Evolutionary conservation across 148 eudicot species (phyloP), one percentile per base, ranked within the genome.

Genomic region (Camellia japonica): DNA sequence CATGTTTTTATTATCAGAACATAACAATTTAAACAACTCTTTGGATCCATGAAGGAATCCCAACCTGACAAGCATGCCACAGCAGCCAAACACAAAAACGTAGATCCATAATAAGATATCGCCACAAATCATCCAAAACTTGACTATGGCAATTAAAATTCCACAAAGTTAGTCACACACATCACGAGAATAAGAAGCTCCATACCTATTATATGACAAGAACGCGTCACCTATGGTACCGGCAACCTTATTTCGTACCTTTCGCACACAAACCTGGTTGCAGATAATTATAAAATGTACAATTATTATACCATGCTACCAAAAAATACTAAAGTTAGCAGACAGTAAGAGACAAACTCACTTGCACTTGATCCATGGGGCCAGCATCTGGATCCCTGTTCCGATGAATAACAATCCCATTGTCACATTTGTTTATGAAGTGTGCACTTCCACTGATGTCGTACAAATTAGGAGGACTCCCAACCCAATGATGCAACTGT

Each of bases 371-470:
- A 80, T 96, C 99, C 7, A 92, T 1, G 12, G 97, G 98, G 61
- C 94, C 98, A 62, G 90, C 88, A 14, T 87, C 90, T 18, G 94
- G 95, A 85, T 96, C 98, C 88, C 99, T 86, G 76, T 96, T 96
- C 74, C 99, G 94, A 77, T 94, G 99, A 81, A 96, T 88, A 65
- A 96, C 97, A 78, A 96, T 86, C 23, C 98, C 99, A 83, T 94
- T 96, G 85, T 96, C 99, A 67, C 99, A 96, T 84, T 96, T 96
- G 87, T 96, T 96, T 71, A 96, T 96, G 80, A 96, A 96, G 80
- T 96, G 99, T 58, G 99, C 99, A 85, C 99, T 96, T 79, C 99
- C 99, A 84, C 99, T 96, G 78, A 96, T 96, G 84, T 96, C 98
- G 68, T 96, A 96, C 69, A 96, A 84, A 84, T 86, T 92, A 16